Evolutionary conservation across 805 yeast genomes (phyloP), one percentile per base, ranked within the genome.

Genomic region (Candida gorgasii): DNA sequence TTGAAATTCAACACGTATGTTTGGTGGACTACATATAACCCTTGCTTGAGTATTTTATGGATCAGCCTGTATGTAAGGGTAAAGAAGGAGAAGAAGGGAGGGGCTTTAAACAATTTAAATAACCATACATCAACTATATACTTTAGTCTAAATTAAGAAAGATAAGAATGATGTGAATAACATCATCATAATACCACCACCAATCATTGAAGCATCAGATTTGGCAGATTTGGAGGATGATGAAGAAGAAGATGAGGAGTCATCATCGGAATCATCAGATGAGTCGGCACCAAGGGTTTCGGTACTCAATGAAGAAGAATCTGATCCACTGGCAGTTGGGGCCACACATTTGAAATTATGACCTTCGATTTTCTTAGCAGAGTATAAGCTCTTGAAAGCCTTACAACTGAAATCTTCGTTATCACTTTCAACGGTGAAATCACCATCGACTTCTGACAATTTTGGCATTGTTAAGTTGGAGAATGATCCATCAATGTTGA

Each of bases 281-380:
- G 53, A 36, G 15, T 47, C 34, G 12, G 61, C 47, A 32, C 50
- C 39, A 26, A 53, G 50, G 13, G 59, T 49, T 34, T 58, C 48
- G 28, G 59, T 47, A 18, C 45, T 40, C 16, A 55, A 43, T 17
- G 59, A 45, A n/a, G 57, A 50, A 28, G 51, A 33, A 27, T 44
- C 41, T 30, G 49, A 26, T 12, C 57, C 35, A 13, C 60, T 43
- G 36, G 58, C 56, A 35, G 57, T 42, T 34, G 70, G 69, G 27
- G 69, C 55, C 16, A 68, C 50, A 58, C 75, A 70, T 52, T 58
- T 61, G 59, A 55, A 69, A 65, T 69, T 69, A 62, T 70, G 72
- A 42, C 75, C 75, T 55, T 67, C 61, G 48, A 69, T 68, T 50
- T 59, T 62, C 40, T 58, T 55, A 37, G 42, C 45, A 33, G 52